Percentiles rank a stretch among this genome's conserved stretches.
Conservation (phyloP, 331 rosid genomes). For the Malus hybrid region DNA sequence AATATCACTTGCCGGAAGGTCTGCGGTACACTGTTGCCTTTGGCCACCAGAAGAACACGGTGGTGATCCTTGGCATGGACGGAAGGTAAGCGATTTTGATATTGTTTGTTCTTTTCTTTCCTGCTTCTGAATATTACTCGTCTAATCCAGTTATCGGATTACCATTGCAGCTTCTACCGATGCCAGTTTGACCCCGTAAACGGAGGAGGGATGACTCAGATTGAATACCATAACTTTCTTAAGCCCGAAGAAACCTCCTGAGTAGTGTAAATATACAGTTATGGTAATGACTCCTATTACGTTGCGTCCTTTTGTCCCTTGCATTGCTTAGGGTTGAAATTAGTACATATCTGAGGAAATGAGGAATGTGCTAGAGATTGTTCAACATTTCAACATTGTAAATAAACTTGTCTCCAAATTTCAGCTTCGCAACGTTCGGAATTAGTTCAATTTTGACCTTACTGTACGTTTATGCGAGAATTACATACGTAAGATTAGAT, state of each 20-base stretch:
- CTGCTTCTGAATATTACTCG: no score
- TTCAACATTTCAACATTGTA: neutral
- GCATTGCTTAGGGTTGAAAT: neutral
- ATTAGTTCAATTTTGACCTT: neutral
- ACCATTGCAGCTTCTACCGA: slow-evolving; percentile 59
- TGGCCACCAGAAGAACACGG: slow-evolving; percentile 69
- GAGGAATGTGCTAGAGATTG: neutral
- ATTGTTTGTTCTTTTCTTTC: neutral
- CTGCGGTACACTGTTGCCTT: slow-evolving; percentile 52
- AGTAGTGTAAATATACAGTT: neutral
- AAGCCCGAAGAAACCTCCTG: slow-evolving; percentile 54
- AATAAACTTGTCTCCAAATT: neutral
- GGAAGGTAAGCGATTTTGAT: slow-evolving; percentile 47
- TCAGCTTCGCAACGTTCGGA: no score
- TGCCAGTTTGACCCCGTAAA: slow-evolving; percentile 56
- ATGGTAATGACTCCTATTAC: neutral
- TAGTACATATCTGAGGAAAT: slow-evolving; percentile 5
- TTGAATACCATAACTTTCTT: slow-evolving; percentile 56
- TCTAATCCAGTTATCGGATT: slow-evolving; percentile 7
- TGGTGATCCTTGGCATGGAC: slow-evolving; percentile 77
- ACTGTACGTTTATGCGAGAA: neutral
- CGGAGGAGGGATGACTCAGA: slow-evolving; percentile 62
- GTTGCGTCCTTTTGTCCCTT: neutral
- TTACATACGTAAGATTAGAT: neutral
- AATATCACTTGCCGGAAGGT: slow-evolving; percentile 66